Evolutionary conservation across 2,329 filamentous ascomycete species (phyloP), one percentile per base, ranked within the genome.

Genomic region (Aureobasidium melanogenum): DNA sequence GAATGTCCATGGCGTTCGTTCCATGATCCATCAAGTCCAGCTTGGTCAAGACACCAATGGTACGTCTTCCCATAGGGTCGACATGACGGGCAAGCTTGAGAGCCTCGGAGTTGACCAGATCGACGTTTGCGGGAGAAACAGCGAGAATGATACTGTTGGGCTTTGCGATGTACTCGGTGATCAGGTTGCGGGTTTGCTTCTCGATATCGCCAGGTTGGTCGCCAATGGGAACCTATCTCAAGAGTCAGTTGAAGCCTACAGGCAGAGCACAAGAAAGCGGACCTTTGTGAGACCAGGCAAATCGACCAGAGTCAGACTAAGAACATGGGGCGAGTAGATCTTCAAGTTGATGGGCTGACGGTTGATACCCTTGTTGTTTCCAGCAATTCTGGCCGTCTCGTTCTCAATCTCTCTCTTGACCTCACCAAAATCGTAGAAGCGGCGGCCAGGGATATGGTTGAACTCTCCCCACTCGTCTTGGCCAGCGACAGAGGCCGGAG

Each of bases 11-110:
- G 17, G 94, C 94, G 71, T 99, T 97, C 62, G 94, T 99, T 65
- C 94, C 94, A 71, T 99, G 93, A 71, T 99, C 94, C 94, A 99
- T 99, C 62, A 99, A 79, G 73, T 99, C 94, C 66, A 99, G 80
- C 78, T 99, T 99, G 63, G 94, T 97, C 63, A 99, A 82, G 62
- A 99, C 93, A 70, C 94, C 94, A 71, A 99, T 97, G 22, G 94
- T 99, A 73, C 94, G 85, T 74, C 90, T 86, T 65, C 94, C 94
- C 74, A 96, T 87, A 2, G 94, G 88, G 75, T 99, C 94, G 60
- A 99, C 94, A 84, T 99, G 91, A 58, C 94, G 88, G 63, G 94
- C 94, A 64, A 99, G 87, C 77, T 99, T 99, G 68, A 99, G 79
- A 8, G 94, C 92, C 75, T 99, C 94, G 8, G 94, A 99, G 75